phyloP scores from a whole-genome alignment of 345 rosid genomes.

The Brassica cretica region DNA sequence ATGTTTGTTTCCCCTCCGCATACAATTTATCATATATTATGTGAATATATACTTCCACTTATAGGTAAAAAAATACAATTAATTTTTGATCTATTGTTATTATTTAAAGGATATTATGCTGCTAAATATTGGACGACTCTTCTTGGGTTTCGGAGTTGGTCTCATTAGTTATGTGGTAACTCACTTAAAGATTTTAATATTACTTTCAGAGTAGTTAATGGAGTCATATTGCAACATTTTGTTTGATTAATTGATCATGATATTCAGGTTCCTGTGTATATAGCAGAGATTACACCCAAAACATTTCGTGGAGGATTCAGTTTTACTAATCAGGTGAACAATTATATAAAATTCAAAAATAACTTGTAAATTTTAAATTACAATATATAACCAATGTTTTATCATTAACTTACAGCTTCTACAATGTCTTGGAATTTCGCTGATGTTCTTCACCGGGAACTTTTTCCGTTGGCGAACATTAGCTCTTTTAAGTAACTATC shows the following conservation, averaged over 20 bases:
- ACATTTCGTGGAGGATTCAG: constrained; percentile 43
- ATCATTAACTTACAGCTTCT: constrained; percentile 40
- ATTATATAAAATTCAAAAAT: background rate
- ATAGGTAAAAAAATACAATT: background rate
- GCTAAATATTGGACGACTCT: constrained; percentile 35
- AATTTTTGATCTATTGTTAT: background rate
- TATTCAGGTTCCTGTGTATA: constrained; percentile 46
- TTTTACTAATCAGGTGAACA: constrained; percentile 34
- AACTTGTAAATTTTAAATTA: background rate
- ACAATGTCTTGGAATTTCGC: constrained; percentile 41
- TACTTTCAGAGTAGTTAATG: background rate
- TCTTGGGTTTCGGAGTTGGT: constrained; percentile 42
- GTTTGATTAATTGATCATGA: background rate
- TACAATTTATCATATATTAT: background rate
- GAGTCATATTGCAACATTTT: background rate
- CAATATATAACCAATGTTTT: background rate
- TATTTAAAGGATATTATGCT: constrained; percentile 26
- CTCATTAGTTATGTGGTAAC: constrained; percentile 43
- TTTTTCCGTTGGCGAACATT: constrained; percentile 50
- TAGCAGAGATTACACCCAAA: constrained; percentile 52
- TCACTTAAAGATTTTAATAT: background rate
- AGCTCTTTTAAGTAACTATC: constrained; percentile 46
- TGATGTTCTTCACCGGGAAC: constrained; percentile 47
- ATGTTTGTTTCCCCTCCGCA: constrained; percentile 35
- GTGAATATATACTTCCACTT: background rate